Base-by-base conservation (phyloP, 148 eudicot species). In the Rhododendron mucronatum region DNA sequence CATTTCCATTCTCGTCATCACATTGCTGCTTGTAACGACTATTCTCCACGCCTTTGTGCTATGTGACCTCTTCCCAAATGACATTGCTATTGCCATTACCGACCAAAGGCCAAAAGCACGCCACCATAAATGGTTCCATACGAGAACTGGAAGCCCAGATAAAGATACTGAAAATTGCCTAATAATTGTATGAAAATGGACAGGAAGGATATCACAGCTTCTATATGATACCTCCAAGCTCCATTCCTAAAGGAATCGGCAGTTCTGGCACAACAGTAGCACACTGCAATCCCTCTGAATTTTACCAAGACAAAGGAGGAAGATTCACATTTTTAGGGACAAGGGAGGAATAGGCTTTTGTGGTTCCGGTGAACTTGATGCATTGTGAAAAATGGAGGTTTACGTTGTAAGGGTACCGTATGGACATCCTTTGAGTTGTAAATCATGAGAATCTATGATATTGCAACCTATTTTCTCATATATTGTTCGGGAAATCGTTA, bases 31-130 rank as follows among this genome's bases (percentile, higher is more conserved):
- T 1, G 87, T 91, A 33, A 89, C 96, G 13, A 96, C 98, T 8
- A 86, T 94, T 8, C 83, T 92, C 81, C 95, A 92, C 12, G 98
- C 95, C 65, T 92, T 95, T 65, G 92, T 95, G 80, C 89, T 90
- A 4, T 82, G 87, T 1, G 94, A 91, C 81, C 94, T 96, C 47
- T 95, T 96, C 89, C 99, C 98, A 20, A 96, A 96, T 73, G 99
- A 96, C 94, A 89, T 89, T 4, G 90, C 96, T 5, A 96, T 96
- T 73, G 99, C 99, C 14, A 95, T 96, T 4, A 92, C 95, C 14
- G 94, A 95, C 37, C 86, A 88, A 78, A 91, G 89, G 79, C 93
- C 93, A 39, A 95, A 87, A 89, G 74, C 37, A 69, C 83, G 39
- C 88, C 83, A 26, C 26, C 83, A 75, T 44, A 93, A 84, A 85